Base-by-base conservation (phyloP, 2,329 filamentous ascomycete genomes). In the Talaromyces pinophilus region DNA sequence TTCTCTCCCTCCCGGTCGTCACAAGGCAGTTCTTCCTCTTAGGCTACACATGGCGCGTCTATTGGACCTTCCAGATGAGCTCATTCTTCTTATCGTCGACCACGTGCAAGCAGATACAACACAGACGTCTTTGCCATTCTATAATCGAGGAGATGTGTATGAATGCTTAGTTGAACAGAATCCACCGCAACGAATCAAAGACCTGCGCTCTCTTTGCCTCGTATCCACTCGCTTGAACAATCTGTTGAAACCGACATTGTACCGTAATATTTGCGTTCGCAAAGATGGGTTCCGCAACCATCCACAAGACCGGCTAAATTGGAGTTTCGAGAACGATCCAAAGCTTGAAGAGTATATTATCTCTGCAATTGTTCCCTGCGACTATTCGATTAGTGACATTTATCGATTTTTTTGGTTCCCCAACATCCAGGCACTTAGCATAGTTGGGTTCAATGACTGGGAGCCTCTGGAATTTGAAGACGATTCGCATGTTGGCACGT, bases 221-320 rank as follows among this genome's bases (percentile, higher is more conserved):
- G 42, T 38, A 52, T 62, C 28, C 42, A n/a, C 42, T 62, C 59
- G 59, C 59, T 52, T 62, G 42, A 62, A 19, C 46, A 40, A 62
- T 52, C 42, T 62, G 17, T 22, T 62, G 35, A 52, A 35, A 52
- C 59, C 59, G 42, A 50, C 38, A 13, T 50, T 62, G 17, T 62
- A 62, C 25, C 42, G 59, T 50, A 52, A 62, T 50, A 50, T 62
- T 40, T 62, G 59, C 59, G 42, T 62, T 52, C 59, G 59, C 15
- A 13, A 62, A 50, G 17, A 59, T 10, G 10, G 17, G 42, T 62
- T 50, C 40, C 42, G 28, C 42, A 38, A 8, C 15, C 17, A 50
- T 38, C 59, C 55, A 10, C 55, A 8, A 30, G 10, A 59, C 35
- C 46, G 30, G n/a, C 38, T 59, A 19, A 59, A 44, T 2, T 8